Percentiles rank a stretch among this genome's conserved stretches.
Conservation (phyloP, 306 rosid genomes). For the Castanospermum australe region DNA sequence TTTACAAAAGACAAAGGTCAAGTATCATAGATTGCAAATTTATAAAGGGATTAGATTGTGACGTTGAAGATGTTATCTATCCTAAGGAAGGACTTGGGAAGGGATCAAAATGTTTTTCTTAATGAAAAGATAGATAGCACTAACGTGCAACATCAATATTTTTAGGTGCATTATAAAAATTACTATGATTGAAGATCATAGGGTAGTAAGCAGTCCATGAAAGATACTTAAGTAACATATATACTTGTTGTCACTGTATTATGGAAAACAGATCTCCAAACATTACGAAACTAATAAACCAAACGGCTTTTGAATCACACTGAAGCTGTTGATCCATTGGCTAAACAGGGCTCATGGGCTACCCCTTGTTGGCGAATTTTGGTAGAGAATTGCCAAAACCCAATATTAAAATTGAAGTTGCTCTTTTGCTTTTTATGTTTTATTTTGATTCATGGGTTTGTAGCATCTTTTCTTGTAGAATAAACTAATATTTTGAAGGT, state of each 20-base stretch:
- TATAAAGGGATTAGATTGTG: constrained; percentile 50
- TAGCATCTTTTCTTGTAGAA: constrained; percentile 22
- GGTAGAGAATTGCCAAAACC: constrained; percentile 8
- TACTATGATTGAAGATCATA: constrained; percentile 6
- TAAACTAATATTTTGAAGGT: constrained; percentile 34
- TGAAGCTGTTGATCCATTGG: background rate
- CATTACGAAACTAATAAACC: constrained; percentile 24
- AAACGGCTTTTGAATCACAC: constrained; percentile 7
- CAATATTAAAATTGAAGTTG: constrained; percentile 23
- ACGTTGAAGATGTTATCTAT: constrained; percentile 48
- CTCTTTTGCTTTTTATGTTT: constrained; percentile 32
- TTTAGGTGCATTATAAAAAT: background rate
- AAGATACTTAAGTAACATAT: constrained; percentile 41
- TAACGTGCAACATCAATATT: constrained; percentile 19
- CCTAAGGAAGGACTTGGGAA: constrained; percentile 18
- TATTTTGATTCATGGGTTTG: constrained; percentile 28
- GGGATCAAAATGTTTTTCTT: constrained; percentile 21
- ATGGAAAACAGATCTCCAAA: constrained; percentile 30
- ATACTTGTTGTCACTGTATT: constrained; percentile 24
- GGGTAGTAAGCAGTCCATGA: constrained; percentile 22
- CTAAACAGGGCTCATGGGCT: background rate
- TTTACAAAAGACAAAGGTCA: constrained; percentile 31
- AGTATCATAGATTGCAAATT: constrained; percentile 20
- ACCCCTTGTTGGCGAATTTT: constrained; percentile 23
- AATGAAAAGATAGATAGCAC: constrained; percentile 44